Evolutionary conservation across 169 alveolate species (phyloP), one percentile per base, ranked within the genome.

Genomic region (Plasmodium berghei): DNA sequence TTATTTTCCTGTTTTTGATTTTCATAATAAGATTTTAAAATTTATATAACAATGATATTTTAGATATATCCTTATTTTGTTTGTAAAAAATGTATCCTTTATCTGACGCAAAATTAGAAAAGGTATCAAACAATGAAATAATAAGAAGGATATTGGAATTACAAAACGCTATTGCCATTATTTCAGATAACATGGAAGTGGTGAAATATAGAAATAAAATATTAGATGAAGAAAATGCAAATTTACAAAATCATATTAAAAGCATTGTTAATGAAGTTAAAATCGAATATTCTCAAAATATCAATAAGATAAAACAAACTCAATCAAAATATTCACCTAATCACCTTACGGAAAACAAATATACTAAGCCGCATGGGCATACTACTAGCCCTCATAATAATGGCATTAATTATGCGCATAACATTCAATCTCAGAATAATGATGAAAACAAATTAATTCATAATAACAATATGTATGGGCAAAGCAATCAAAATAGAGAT

Each of bases 181-280:
- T 77, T 45, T 77, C 89, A 16, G 89, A 77, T 56, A 54, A 66
- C 52, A 58, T 77, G 89, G 89, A 77, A 46, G 26, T 63, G 2
- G 42, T 77, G 40, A 77, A 77, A 77, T 40, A 66, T 28, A 63
- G 52, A 64, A 77, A 77, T 64, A 77, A 69, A 49, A 1, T 63
- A 48, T 63, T 77, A 64, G 89, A 77, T 64, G 89, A 77, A 48
- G 89, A 77, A 56, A 77, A 77, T 77, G 64, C 49, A 20, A 63
- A 64, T 52, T 64, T 77, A 28, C 77, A 77, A 49, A 77, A 64
- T 10, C 74, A 64, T 69, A 77, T 77, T 46, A 66, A 58, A 77
- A 46, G 63, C 58, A 63, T 77, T 26, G 89, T 77, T 24, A 77
- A 77, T 52, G 22, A 77, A 48, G 89, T 77, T 56, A 77, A 77